Evolutionary conservation across 2,329 filamentous ascomycete species (phyloP), one percentile per base, ranked within the genome.

Genomic region (Epichloe elymi): DNA sequence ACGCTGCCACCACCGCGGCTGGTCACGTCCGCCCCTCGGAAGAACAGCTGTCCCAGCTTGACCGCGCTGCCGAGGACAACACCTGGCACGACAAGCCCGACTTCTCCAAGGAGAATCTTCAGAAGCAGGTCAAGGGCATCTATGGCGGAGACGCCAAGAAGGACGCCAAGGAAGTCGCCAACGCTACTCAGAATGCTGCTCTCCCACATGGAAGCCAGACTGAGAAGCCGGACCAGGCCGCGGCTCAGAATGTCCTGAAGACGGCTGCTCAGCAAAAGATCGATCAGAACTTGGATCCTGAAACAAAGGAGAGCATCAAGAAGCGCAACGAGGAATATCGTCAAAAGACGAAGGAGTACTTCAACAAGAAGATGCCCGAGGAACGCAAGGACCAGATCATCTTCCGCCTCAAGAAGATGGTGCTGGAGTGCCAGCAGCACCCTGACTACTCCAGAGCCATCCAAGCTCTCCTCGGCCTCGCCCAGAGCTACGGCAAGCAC

Each of bases 341-440:
- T 30, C 67, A 64, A 39, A 66, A 75, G 52, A 74, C 84, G 26
- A 82, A 77, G 63, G 80, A 86, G 58, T 97, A 97, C 65, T 72
- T 96, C 51, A 76, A 80, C 59, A 79, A 83, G 61, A 98, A 97
- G 76, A 78, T 98, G 69, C 90, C 93, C 1, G 73, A 91, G 68
- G 90, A 97, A 67, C 88, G 93, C 54, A 88, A 90, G 54, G 89
- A 97, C 7, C 89, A 95, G 74, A 84, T 83, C 51, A 83, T 96
- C 60, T 95, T 83, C 79, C 86, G 93, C 38, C 71, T 98, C 58
- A 98, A 81, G 82, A 97, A 97, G 80, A 95, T 97, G 86, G 73
- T 98, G 39, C 82, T 96, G 44, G 93, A 98, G 70, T 89, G 95
- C 60, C 93, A 98, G 71, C 87, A 91, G 51, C 93, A 97, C 63